Percentiles rank a stretch among this genome's conserved stretches.
These are phyloP conservation scores for Coprinellus micaceus DNA, from an alignment of 768 basidiomycete genomes.

Conservation along the genomic window DNA sequence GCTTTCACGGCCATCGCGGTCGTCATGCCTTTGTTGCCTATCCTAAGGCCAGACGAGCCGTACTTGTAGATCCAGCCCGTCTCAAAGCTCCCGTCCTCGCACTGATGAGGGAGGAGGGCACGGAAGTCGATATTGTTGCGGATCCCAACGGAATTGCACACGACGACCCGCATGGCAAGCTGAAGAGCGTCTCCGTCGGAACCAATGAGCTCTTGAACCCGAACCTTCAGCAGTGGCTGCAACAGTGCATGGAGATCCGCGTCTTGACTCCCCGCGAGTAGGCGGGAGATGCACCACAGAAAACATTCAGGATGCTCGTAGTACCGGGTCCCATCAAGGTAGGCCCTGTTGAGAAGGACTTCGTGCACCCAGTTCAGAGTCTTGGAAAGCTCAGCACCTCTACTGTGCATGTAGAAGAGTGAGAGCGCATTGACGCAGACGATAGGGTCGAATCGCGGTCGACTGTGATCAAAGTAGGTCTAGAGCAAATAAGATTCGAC, in stretches of 20 bases:
- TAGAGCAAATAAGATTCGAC: slow-evolving; percentile 13
- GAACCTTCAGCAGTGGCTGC: slow-evolving; percentile 39
- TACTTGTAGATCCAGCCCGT: slow-evolving; percentile 57
- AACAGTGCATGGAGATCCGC: slow-evolving; percentile 33
- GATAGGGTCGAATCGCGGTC: slow-evolving; percentile 51
- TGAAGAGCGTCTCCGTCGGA: slow-evolving; percentile 49
- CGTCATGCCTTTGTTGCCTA: slow-evolving; percentile 53
- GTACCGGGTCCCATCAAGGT: slow-evolving; percentile 53
- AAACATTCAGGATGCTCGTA: slow-evolving; percentile 51
- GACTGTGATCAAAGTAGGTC: slow-evolving; percentile 51
- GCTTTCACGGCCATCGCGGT: slow-evolving; percentile 55
- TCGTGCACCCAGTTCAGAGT: slow-evolving; percentile 49
- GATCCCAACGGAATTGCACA: slow-evolving; percentile 38
- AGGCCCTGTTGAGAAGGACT: slow-evolving; percentile 49
- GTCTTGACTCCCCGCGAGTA: slow-evolving; percentile 34
- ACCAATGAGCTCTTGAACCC: slow-evolving; percentile 48
- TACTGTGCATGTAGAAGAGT: slow-evolving; percentile 48
- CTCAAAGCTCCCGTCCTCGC: slow-evolving; percentile 54
- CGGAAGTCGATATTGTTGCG: slow-evolving; percentile 42
- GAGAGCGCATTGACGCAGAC: slow-evolving; percentile 49
- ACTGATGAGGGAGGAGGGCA: slow-evolving; percentile 43
- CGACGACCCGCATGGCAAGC: slow-evolving; percentile 53
- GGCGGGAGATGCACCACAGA: slow-evolving; percentile 47
- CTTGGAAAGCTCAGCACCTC: slow-evolving; percentile 39
- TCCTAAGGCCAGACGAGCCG: slow-evolving; percentile 42